Percentiles rank a stretch among this genome's conserved stretches.
Conservation (phyloP, 1,139 yeast species). For the Sugiyamaella neomexicana region DNA sequence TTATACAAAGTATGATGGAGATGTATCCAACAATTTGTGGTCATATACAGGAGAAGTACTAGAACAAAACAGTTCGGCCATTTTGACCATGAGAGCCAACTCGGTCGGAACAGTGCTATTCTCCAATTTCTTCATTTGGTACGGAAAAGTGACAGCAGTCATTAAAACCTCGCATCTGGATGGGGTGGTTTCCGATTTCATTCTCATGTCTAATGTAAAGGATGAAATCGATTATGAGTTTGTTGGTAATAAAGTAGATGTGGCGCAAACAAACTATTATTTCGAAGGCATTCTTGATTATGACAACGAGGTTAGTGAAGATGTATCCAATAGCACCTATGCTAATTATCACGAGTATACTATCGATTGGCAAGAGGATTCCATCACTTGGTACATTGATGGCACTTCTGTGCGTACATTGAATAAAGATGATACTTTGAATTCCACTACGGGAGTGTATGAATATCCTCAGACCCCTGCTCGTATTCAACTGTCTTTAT, state of each 20-base stretch:
- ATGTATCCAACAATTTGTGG: conserved; percentile 68
- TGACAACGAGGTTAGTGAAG: conserved; percentile 51
- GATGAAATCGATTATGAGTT: conserved; percentile 92
- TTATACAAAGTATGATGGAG: conserved; percentile 63
- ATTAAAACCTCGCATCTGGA: conserved; percentile 70
- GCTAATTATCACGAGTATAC: conserved; percentile 74
- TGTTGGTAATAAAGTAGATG: conserved; percentile 68
- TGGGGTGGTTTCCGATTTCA: conserved; percentile 86
- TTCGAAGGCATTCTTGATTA: conserved; percentile 71
- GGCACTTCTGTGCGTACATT: conserved; percentile 70
- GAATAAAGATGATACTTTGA: conserved; percentile 63
- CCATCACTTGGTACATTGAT: conserved; percentile 71
- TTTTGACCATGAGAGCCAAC: conserved; percentile 76
- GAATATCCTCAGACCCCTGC: conserved; percentile 88
- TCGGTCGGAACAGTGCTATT: conserved; percentile 80
- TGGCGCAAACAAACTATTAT: conserved; percentile 78
- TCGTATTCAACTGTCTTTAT: conserved; percentile 78
- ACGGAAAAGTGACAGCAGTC: conserved; percentile 72
- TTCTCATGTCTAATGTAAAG: conserved; percentile 78
- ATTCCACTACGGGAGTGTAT: conserved; percentile 58
- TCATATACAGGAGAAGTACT: conserved; percentile 67
- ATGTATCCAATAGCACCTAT: conserved; percentile 50
- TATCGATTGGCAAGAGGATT: conserved; percentile 81
- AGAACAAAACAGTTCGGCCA: conserved; percentile 53
- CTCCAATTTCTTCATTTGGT: conserved; percentile 81